These are phyloP conservation scores for Musa balbisiana DNA, from an alignment of 202 grass and related monocot genomes.

Conservation along the genomic window DNA sequence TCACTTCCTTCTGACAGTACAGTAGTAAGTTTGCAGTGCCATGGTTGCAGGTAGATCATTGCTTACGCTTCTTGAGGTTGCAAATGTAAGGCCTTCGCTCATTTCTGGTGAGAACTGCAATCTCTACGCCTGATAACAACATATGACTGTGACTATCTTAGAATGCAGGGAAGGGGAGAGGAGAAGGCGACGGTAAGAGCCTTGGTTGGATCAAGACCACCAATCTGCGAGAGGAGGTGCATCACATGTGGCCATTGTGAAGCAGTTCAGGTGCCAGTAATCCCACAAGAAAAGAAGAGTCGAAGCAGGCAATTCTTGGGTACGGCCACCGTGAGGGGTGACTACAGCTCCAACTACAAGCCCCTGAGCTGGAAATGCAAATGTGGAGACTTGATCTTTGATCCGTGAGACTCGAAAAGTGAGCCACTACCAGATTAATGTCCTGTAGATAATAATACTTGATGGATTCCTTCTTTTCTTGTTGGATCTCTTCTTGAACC, in stretches of 20 bases:
- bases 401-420: constrained; percentile 31
- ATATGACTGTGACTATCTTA: background rate
- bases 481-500: too few species aligned
- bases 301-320: background rate
- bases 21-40: background rate
- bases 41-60: background rate
- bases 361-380: constrained; percentile 90
- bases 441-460: background rate
- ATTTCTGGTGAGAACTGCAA: background rate
- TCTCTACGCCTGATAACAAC: background rate
- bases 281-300: constrained; percentile 30
- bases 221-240: constrained; percentile 65
- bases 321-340: constrained; percentile 27
- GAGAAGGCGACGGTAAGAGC: constrained; percentile 19
- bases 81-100: background rate
- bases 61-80: background rate
- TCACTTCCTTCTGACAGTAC: too few species aligned
- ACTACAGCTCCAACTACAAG: constrained; percentile 65
- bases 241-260: constrained; percentile 63
- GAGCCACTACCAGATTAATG: background rate
- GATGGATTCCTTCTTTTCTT: too few species aligned
- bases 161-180: constrained; percentile 5
- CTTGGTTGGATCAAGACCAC: constrained; percentile 79
- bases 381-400: constrained; percentile 62
- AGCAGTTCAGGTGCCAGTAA: constrained; percentile 68